Conservation (phyloP, 1,284 basidiomycete genomes). For the Rhodotorula sp. region DNA sequence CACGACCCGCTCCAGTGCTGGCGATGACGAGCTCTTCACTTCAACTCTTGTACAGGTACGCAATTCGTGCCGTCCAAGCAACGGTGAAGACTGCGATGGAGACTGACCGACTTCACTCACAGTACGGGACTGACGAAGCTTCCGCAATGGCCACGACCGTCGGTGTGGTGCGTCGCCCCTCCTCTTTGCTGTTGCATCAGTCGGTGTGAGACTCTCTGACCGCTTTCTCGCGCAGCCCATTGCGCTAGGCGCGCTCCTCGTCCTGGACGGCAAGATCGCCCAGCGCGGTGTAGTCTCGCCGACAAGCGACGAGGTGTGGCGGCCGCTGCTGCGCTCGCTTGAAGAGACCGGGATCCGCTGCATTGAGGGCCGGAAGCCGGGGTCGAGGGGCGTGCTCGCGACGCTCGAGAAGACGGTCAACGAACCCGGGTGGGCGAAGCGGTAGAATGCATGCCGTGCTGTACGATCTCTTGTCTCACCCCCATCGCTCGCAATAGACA, state of each 20-base stretch:
- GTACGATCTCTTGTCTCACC: too few relatives aligned
- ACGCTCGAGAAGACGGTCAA: conserved; percentile 10
- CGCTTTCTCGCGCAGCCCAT: conserved; percentile 26
- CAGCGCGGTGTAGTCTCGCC: conserved; percentile 36
- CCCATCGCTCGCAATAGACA: too few relatives aligned
- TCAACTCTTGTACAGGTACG: conserved; percentile 64
- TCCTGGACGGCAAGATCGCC: conserved; percentile 19
- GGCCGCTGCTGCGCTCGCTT: conserved; percentile 26
- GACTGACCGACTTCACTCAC: background rate
- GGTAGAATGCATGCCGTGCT: background rate
- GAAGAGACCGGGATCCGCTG: conserved; percentile 26
- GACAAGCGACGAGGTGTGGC: conserved; percentile 30
- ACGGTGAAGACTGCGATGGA: background rate
- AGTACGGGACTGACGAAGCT: conserved; percentile 63
- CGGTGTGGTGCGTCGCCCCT: conserved; percentile 53
- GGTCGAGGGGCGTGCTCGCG: conserved; percentile 23
- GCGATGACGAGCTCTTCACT: conserved; percentile 64
- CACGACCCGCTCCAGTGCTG: conserved; percentile 46
- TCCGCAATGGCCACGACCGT: conserved; percentile 89
- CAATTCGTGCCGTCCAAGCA: accelerated
- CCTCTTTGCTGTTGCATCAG: too few relatives aligned
- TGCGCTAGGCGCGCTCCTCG: conserved; percentile 36
- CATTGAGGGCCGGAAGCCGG: conserved; percentile 26
- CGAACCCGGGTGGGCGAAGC: background rate
- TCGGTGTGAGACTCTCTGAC: too few relatives aligned